Percentiles rank a stretch among this genome's conserved stretches.
Evolutionary conservation across 257 asterid genomes (phyloP).

Genomic region (Henckelia pumila): DNA sequence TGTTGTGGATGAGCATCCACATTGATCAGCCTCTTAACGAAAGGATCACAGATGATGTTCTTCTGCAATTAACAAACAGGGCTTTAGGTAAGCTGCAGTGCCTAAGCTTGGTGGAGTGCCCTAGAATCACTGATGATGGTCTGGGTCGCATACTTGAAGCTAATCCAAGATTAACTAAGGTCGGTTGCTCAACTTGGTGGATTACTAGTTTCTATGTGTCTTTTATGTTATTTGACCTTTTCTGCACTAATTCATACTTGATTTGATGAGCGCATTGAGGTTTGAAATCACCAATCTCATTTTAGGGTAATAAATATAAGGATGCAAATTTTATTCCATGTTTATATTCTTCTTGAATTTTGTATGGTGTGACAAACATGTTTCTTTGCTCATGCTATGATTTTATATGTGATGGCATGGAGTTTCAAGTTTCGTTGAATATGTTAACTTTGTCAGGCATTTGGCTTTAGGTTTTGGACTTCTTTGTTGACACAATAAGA

Average conservation of each 20-base stretch:
- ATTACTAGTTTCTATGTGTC: neutral
- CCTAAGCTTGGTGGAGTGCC: conserved; percentile 66
- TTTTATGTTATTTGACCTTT: neutral
- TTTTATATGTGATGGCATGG: neutral
- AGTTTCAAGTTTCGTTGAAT: neutral
- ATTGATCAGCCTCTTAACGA: conserved; percentile 67
- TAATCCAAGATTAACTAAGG: conserved; percentile 74
- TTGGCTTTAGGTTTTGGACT: neutral
- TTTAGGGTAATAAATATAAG: neutral
- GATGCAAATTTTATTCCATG: neutral
- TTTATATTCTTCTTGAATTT: conserved; percentile 7
- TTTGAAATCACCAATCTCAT: neutral
- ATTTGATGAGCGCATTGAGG: neutral
- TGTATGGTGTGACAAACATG: conserved; percentile 16
- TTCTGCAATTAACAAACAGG: conserved; percentile 48
- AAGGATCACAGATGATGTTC: conserved; percentile 65
- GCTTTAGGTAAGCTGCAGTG: conserved; percentile 66
- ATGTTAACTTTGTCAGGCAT: neutral
- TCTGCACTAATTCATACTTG: neutral
- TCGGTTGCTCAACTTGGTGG: conserved; percentile 25
- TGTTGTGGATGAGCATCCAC: conserved; percentile 68
- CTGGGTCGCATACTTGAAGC: conserved; percentile 60
- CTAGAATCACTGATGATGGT: conserved; percentile 64
- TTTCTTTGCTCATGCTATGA: neutral
- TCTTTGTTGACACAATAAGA: neutral